Conservation (phyloP, 2,329 filamentous ascomycete genomes). For the Arachnopeziza araneosa region DNA sequence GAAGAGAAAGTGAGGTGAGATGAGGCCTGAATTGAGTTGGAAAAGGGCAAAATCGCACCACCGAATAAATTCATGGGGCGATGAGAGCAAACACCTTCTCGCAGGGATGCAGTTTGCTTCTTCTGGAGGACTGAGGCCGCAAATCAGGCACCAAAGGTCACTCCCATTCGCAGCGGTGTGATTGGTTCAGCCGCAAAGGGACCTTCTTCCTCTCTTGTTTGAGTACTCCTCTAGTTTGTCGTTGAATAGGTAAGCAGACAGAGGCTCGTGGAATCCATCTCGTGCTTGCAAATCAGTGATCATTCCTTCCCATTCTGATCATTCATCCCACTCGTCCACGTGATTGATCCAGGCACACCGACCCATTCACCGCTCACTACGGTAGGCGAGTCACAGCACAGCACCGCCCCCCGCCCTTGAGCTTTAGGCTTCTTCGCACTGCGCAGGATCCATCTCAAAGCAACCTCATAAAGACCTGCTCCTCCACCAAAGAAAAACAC, state of each 20-base stretch:
- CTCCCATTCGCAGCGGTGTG: neutral
- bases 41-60: neutral
- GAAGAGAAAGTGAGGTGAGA: constrained; percentile 1
- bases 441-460: constrained; percentile 1
- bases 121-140: neutral
- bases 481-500: neutral
- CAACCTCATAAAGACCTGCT: constrained; percentile 1
- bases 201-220: neutral
- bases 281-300: neutral
- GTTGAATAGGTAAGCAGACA: too few relatives aligned
- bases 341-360: neutral
- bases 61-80: neutral
- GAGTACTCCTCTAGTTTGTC: neutral
- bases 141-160: neutral
- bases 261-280: too few relatives aligned
- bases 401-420: constrained; percentile 1
- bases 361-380: too few relatives aligned
- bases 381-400: too few relatives aligned
- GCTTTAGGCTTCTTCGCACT: neutral
- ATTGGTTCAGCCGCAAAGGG: neutral
- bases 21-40: constrained; percentile 7
- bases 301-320: neutral
- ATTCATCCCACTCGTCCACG: neutral
- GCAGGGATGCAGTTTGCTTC: too few relatives aligned
- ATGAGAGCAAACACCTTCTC: too few relatives aligned